A percentile compares a stretch with the other conserved stretches of the same genome.
Evolutionary conservation across 2,329 filamentous ascomycete genomes (phyloP).

Genomic region (Alternaria incomplexa): DNA sequence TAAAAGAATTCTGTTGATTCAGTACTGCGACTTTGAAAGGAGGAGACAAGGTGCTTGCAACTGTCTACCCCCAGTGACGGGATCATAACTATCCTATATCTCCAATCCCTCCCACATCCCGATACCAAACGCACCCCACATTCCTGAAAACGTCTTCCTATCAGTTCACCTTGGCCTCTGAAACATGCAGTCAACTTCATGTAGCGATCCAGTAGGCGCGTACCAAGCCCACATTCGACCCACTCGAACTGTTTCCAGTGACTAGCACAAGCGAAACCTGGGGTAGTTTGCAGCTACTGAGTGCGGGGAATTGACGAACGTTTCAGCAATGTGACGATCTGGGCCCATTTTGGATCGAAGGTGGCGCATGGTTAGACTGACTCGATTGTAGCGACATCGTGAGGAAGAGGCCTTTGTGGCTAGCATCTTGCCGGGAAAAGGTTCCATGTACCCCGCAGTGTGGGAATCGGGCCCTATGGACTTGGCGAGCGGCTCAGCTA

Average conservation of each 20-base stretch:
- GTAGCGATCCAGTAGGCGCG: not conserved
- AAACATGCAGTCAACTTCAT: not conserved
- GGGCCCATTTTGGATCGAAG: not conserved
- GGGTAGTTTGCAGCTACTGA: constrained; percentile 26
- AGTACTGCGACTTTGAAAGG: not conserved
- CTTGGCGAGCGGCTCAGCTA: not conserved
- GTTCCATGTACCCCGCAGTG: constrained; percentile 17
- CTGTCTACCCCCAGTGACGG: not conserved
- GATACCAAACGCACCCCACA: constrained; percentile 1
- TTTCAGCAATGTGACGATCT: constrained; percentile 8
- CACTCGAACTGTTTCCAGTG: constrained; percentile 2
- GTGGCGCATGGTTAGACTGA: constrained; percentile 18
- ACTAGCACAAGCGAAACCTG: constrained; percentile 19
- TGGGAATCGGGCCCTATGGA: not conserved
- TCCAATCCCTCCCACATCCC: not conserved
- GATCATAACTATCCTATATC: not conserved
- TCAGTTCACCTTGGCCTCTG: constrained; percentile 7
- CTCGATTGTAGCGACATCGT: constrained; percentile 20
- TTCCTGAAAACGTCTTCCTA: constrained; percentile 8
- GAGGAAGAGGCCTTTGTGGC: not conserved
- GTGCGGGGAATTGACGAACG: constrained; percentile 33
- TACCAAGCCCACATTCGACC: not conserved
- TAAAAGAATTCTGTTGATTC: not conserved
- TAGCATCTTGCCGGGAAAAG: constrained; percentile 22
- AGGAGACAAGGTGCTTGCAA: not conserved